Percentiles rank a stretch among this genome's conserved stretches.
Evolutionary conservation across 2,329 filamentous ascomycete genomes (phyloP).

Genomic region (Cladosporium sp.): DNA sequence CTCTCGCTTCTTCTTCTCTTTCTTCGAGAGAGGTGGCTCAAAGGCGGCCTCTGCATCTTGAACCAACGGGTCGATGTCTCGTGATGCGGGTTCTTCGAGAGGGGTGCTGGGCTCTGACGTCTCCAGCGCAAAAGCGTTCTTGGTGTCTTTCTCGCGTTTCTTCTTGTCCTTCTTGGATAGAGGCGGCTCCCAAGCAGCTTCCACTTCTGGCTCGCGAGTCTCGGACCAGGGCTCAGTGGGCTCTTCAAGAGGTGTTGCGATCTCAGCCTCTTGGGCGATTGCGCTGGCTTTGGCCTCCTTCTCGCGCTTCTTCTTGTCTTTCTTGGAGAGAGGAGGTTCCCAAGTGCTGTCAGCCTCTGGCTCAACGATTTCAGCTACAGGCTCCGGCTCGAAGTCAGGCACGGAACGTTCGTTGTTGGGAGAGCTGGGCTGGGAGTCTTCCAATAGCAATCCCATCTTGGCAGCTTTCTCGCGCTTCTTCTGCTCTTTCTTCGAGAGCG

Average conservation of each 20-base stretch:
- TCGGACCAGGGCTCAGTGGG: slow-evolving; percentile 21
- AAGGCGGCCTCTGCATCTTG: slow-evolving; percentile 23
- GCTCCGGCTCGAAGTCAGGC: background rate
- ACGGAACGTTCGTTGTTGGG: background rate
- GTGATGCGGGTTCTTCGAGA: background rate
- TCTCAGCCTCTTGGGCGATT: background rate
- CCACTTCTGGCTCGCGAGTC: slow-evolving; percentile 11
- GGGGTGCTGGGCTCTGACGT: background rate
- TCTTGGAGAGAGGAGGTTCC: slow-evolving; percentile 25
- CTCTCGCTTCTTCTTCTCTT: slow-evolving; percentile 43
- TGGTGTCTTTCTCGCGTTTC: slow-evolving; percentile 34
- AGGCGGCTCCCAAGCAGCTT: slow-evolving; percentile 35
- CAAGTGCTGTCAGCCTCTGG: slow-evolving; percentile 19
- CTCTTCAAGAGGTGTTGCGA: background rate
- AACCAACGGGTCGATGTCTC: background rate
- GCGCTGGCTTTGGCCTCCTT: slow-evolving; percentile 34
- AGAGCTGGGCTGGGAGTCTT: background rate
- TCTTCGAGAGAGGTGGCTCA: slow-evolving; percentile 39
- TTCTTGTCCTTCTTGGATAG: slow-evolving; percentile 42
- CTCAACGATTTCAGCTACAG: background rate
- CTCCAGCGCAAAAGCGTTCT: slow-evolving; percentile 20
- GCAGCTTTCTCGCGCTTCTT: slow-evolving; percentile 39
- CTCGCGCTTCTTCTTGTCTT: slow-evolving; percentile 37
- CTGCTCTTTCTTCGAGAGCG: slow-evolving; percentile 39
- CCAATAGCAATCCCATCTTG: background rate